Evolutionary conservation across 2,329 filamentous ascomycete species (phyloP).

Genomic region (Aspergillus oerlinghausenensis): DNA sequence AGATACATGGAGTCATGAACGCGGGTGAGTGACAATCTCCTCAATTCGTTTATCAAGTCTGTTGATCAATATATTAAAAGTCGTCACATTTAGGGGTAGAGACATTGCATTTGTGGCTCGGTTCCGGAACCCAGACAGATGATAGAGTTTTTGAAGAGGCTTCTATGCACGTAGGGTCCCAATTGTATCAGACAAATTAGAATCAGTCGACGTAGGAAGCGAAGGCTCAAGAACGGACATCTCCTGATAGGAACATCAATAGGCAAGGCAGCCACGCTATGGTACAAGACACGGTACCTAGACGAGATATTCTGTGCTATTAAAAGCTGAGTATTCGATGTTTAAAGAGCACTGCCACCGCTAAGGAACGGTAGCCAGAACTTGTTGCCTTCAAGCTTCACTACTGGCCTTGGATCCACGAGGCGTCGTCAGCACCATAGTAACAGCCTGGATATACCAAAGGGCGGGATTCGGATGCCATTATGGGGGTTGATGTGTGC

Average conservation of each 20-base stretch:
- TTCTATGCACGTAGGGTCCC: neutral
- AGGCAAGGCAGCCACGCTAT: neutral
- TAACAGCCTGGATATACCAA: neutral
- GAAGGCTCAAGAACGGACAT: neutral
- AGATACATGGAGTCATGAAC: no score
- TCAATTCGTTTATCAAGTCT: neutral
- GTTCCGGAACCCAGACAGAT: neutral
- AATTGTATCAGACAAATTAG: neutral
- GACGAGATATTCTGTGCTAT: neutral
- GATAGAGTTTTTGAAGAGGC: neutral
- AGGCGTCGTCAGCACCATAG: neutral
- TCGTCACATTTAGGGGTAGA: neutral
- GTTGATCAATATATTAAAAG: neutral
- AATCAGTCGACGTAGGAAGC: neutral
- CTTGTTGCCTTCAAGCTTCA: slow-evolving; percentile 7
- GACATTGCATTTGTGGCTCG: neutral
- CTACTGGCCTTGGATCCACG: slow-evolving; percentile 4
- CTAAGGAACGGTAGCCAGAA: slow-evolving; percentile 1
- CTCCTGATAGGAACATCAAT: no score
- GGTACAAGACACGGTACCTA: neutral
- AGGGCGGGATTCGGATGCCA: neutral
- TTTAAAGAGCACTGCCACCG: neutral
- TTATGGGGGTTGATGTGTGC: neutral
- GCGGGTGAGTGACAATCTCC: neutral
- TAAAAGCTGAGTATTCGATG: neutral